A percentile compares a stretch with the other conserved stretches of the same genome.
Evolutionary conservation across 2,329 filamentous ascomycete species (phyloP).

Genomic region (Xylaria polymorpha): DNA sequence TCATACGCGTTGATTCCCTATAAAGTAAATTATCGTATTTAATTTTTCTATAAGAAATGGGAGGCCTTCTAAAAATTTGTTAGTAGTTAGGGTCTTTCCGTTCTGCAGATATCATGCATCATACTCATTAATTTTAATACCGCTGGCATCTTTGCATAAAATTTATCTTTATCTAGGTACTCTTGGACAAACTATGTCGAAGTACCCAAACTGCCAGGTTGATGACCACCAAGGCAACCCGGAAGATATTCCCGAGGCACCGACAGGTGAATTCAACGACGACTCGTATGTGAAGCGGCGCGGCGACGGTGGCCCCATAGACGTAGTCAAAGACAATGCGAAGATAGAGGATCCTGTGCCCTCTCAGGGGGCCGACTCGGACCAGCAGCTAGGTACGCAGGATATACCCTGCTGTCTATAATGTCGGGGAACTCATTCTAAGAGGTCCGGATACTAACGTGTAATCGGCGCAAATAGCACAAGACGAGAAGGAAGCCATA

Average conservation of each 20-base stretch:
- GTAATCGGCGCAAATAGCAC: neutral
- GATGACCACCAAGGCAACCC: neutral
- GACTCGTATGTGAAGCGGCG: neutral
- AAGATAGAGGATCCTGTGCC: conserved; percentile 1
- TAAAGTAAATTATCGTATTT: neutral
- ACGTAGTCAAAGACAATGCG: conserved; percentile 4
- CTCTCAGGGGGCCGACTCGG: neutral
- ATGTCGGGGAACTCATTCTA: neutral
- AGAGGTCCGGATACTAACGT: neutral
- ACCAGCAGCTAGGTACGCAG: neutral
- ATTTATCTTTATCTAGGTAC: neutral
- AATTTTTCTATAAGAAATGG: neutral
- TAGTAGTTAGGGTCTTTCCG: too few species aligned
- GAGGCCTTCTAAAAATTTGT: neutral
- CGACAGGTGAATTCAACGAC: neutral
- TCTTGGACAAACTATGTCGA: neutral
- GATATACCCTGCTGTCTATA: neutral
- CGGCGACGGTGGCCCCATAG: conserved; percentile 1
- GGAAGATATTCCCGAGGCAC: conserved; percentile 3
- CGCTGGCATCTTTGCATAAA: neutral
- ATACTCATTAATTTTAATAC: neutral
- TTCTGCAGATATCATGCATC: neutral
- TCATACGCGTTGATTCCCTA: neutral
- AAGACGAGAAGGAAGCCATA: conserved; percentile 3
- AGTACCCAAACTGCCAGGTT: neutral